A percentile compares a stretch with the other conserved stretches of the same genome.
Evolutionary conservation across 2,329 filamentous ascomycete genomes (phyloP).

Genomic region (Lachnellula subtilissima): DNA sequence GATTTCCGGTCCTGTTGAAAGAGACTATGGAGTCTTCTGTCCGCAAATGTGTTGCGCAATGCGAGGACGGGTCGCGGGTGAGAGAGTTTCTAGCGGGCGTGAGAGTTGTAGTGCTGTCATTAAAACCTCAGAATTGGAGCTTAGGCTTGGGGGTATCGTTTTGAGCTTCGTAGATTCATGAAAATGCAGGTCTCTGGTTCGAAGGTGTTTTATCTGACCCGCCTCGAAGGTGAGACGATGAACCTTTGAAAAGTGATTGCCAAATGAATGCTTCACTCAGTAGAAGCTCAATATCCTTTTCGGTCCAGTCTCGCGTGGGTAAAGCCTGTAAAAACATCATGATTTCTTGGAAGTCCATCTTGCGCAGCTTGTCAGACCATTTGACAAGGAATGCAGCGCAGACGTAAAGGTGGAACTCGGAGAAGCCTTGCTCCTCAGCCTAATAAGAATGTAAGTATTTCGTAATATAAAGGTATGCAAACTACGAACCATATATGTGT

Average conservation of each 20-base stretch:
- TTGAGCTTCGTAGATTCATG: neutral
- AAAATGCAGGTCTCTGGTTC: slow-evolving; percentile 9
- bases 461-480: neutral
- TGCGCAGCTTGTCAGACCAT: slow-evolving; percentile 90
- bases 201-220: slow-evolving; percentile 31
- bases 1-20: too few species aligned
- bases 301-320: slow-evolving; percentile 90
- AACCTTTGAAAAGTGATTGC: slow-evolving; percentile 96
- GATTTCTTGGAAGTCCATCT: slow-evolving; percentile 97
- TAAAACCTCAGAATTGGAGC: too few species aligned
- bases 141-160: neutral
- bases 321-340: slow-evolving; percentile 99
- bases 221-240: slow-evolving; percentile 76
- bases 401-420: slow-evolving; percentile 96
- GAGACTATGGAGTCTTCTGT: neutral
- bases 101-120: neutral
- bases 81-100: too few species aligned
- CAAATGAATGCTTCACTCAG: slow-evolving; percentile 97
- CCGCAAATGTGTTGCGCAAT: neutral
- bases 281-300: slow-evolving; percentile 94
- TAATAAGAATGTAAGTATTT: slow-evolving; percentile 35
- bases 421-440: slow-evolving; percentile 98
- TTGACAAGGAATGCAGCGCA: slow-evolving; percentile 97
- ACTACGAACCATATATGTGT: slow-evolving; percentile 83
- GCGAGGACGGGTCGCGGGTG: neutral